Percentiles rank a stretch among this genome's conserved stretches.
phyloP scores from a whole-genome alignment of 257 asterid genomes.

The Echium plantagineum region DNA sequence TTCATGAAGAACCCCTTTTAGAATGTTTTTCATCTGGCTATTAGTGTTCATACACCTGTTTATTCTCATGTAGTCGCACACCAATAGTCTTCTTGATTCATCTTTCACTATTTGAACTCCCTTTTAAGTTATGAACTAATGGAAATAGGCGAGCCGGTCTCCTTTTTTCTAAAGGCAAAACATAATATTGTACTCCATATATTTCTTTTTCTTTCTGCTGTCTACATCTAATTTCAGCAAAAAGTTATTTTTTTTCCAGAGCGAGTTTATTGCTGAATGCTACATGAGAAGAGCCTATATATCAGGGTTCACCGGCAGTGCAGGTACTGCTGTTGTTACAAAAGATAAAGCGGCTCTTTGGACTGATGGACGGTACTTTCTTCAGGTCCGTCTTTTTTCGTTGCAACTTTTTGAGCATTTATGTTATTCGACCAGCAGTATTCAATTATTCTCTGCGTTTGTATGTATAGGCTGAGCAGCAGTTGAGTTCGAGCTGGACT shows the following conservation, averaged over 20 bases:
- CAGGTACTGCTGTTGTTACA: slow-evolving; percentile 94
- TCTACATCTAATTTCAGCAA: slow-evolving; percentile 6
- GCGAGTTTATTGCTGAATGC: slow-evolving; percentile 93
- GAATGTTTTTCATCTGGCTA: no score
- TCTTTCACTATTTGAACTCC: no score
- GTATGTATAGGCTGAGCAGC: slow-evolving; percentile 71
- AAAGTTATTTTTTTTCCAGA: slow-evolving; percentile 33
- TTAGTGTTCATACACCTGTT: no score
- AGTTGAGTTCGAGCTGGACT: slow-evolving; percentile 71
- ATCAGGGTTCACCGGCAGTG: slow-evolving; percentile 96
- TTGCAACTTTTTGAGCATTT: slow-evolving; percentile 1
- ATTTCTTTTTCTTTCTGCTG: neutral
- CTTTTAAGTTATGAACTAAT: no score
- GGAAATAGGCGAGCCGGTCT: no score
- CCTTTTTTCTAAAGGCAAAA: no score
- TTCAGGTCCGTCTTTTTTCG: slow-evolving; percentile 42
- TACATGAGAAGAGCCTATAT: slow-evolving; percentile 79
- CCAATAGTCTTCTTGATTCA: no score
- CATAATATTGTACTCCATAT: neutral
- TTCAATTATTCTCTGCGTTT: slow-evolving; percentile 9
- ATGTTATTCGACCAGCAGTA: neutral
- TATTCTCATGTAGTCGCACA: no score
- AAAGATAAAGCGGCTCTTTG: slow-evolving; percentile 95
- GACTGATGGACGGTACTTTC: slow-evolving; percentile 96
- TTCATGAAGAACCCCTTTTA: no score